These are phyloP conservation scores for Tylopilus rubrobrunneus DNA, from an alignment of 768 basidiomycete genomes.

Conservation along the genomic window DNA sequence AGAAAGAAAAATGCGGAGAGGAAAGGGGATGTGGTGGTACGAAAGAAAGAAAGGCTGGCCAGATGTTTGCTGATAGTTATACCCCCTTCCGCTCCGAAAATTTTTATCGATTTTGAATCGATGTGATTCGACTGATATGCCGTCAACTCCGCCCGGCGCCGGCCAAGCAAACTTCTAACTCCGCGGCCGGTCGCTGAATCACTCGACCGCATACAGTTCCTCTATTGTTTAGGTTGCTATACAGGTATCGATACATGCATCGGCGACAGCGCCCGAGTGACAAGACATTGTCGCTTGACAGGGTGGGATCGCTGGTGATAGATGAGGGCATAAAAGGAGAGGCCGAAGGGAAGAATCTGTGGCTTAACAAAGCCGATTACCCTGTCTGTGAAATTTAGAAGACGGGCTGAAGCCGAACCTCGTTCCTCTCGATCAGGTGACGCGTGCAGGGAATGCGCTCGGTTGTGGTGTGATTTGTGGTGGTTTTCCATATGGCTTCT, in stretches of 20 bases:
- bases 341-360: conserved; percentile 7
- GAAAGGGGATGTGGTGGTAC: conserved; percentile 35
- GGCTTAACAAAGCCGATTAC: conserved; percentile 1
- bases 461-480: conserved; percentile 23
- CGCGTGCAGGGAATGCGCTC: conserved; percentile 31
- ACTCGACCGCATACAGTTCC: not conserved
- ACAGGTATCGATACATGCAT: conserved; percentile 11
- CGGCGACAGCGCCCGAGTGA: conserved; percentile 3
- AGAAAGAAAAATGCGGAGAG: conserved; percentile 26
- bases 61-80: conserved; percentile 58
- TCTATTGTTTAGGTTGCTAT: not conserved
- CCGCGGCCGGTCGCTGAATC: conserved; percentile 1
- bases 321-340: conserved; percentile 6
- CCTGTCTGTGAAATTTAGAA: not conserved
- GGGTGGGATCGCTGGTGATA: not conserved
- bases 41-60: conserved; percentile 32
- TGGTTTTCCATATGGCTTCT: conserved; percentile 28
- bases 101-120: conserved; percentile 66
- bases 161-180: conserved; percentile 13
- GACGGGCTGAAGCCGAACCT: conserved; percentile 3
- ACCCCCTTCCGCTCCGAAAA: conserved; percentile 47
- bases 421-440: conserved; percentile 20
- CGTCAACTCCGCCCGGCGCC: conserved; percentile 41
- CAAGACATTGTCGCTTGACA: conserved; percentile 10
- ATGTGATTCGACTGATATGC: conserved; percentile 50